Base-by-base conservation (phyloP, 2,329 filamentous ascomycete genomes). In the Paecilomyces fulvus region DNA sequence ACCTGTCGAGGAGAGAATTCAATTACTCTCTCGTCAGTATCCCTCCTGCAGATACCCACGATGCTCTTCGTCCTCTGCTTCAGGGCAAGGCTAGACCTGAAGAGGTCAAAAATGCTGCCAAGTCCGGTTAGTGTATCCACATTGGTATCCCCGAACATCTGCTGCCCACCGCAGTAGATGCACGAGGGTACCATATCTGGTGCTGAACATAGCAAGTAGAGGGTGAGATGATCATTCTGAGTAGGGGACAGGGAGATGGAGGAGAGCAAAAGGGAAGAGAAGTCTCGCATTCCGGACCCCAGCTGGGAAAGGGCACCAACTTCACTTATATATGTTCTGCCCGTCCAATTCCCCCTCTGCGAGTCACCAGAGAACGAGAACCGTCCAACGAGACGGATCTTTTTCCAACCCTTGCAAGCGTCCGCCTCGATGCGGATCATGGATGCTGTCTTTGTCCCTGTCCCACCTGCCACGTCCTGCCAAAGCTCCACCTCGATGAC, bases 381-480 rank as follows among this genome's bases (percentile, higher is more conserved):
- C 14, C 25, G 50, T 30, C 50, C 51, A 43, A 25, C 31, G 31
- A 43, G 28, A 53, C 31, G 51, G 49, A 52, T 53, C 61, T 63
- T 54, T 56, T 49, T 49, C 49, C 55, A 50, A 25, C 43, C 56
- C 55, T 62, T 62, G 60, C 62, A 61, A 62, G 62, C 60, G 64
- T 65, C 64, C 61, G 64, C 64, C 59, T 63, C 56, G 61, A 63
- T 64, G 48, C 48, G 48, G 48, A 43, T 43, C 37, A 43, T 43
- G 37, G 37, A 59, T 60, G 54, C 60, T 62, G 60, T 58, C 59
- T 65, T 55, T 60, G 63, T 66, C 58, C 61, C 64, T 66, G 64
- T 66, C 64, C 64, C 64, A 65, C 63, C 64, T 63, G 61, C 59
- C 58, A 59, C 57, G 59, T 59, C 54, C 54, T 59, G 58, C 52